These are phyloP conservation scores for Plectosphaerella cucumerina DNA, from an alignment of 2,329 filamentous ascomycete species.

Conservation along the genomic window DNA sequence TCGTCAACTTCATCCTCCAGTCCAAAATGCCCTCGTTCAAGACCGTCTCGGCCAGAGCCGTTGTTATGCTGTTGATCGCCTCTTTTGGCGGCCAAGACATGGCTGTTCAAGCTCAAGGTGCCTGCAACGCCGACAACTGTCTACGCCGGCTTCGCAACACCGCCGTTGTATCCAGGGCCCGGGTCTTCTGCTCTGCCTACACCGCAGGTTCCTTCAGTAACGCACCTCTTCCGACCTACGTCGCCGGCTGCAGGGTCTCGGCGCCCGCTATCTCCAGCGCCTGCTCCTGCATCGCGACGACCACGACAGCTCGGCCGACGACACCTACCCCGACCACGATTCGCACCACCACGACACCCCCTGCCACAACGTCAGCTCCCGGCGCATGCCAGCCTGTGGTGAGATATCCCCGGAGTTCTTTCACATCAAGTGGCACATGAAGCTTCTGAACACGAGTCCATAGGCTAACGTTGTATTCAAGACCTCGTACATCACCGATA, in stretches of 20 bases:
- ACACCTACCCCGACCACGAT: not conserved
- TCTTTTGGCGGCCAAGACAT: no score
- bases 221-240: conserved; percentile 4
- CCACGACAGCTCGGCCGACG: not conserved
- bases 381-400: no score
- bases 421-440: not conserved
- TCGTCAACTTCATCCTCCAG: no score
- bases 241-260: not conserved
- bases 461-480: not conserved
- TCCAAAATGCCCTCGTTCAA: no score
- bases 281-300: not conserved
- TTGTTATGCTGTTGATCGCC: no score
- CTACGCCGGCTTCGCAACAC: conserved; percentile 8
- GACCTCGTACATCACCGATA: not conserved
- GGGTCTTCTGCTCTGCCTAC: not conserved
- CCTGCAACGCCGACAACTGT: conserved; percentile 11
- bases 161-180: not conserved
- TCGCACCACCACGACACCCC: not conserved
- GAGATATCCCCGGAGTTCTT: not conserved
- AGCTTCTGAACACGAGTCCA: not conserved
- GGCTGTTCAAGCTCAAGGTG: not conserved
- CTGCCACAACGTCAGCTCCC: not conserved
- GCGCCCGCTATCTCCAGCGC: not conserved
- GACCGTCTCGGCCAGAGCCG: no score
- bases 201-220: not conserved